These are phyloP conservation scores for Flaveria robusta DNA, from an alignment of 129 eudicot genomes.

Conservation along the genomic window DNA sequence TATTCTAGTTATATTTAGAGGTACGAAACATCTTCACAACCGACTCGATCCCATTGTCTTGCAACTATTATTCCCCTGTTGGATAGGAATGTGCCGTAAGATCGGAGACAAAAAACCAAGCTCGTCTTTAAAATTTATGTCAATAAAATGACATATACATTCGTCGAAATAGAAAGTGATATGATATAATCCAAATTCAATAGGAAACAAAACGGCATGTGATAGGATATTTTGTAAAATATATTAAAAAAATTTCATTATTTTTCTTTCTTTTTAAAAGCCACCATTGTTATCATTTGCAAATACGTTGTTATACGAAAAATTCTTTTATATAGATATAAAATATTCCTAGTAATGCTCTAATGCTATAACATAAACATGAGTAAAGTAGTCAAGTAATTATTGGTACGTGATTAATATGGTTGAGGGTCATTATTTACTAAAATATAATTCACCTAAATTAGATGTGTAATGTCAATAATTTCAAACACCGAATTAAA, in stretches of 20 bases:
- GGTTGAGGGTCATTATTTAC: conserved; percentile 29
- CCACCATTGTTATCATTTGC: conserved; percentile 11
- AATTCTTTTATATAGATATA: not conserved
- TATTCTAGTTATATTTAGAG: not conserved
- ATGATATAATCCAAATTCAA: conserved; percentile 37
- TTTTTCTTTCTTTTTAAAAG: not conserved
- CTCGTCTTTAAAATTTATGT: not conserved
- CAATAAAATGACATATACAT: conserved; percentile 6
- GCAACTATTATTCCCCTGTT: not conserved
- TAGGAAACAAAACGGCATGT: conserved; percentile 40
- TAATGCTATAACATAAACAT: no score
- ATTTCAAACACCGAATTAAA: conserved; percentile 25
- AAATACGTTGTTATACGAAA: not conserved
- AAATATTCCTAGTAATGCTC: not conserved
- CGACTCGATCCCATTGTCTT: not conserved
- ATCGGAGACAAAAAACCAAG: conserved; percentile 6
- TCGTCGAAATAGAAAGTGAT: conserved; percentile 13
- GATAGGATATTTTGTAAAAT: conserved; percentile 21
- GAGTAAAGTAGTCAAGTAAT: conserved; percentile 24
- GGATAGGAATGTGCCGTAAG: not conserved
- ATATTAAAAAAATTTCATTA: not conserved
- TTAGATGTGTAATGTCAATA: conserved; percentile 19
- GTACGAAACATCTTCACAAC: not conserved
- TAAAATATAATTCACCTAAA: conserved; percentile 27
- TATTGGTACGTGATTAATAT: conserved; percentile 18